These are phyloP conservation scores for Pseudocercospora cruenta DNA, from an alignment of 2,329 filamentous ascomycete species.

Conservation along the genomic window DNA sequence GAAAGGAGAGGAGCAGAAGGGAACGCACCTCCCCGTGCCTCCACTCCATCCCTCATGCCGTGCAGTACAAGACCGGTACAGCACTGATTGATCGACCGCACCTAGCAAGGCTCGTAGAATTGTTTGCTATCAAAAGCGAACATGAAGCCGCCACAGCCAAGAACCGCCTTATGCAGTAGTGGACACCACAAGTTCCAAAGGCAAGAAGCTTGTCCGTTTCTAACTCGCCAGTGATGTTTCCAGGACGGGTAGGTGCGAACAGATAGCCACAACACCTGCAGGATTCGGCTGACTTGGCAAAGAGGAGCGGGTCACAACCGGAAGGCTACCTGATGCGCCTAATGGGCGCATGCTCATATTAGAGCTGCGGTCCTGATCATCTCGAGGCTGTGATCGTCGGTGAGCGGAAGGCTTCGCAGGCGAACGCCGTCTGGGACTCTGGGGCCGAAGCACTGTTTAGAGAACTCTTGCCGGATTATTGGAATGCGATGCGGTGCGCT, in stretches of 20 bases:
- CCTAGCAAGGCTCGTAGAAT: slow-evolving; percentile 8
- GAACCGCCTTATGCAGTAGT: slow-evolving; percentile 7
- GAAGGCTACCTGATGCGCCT: slow-evolving; percentile 6
- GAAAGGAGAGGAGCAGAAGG: background rate
- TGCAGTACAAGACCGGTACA: slow-evolving; percentile 14
- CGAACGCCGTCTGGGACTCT: background rate
- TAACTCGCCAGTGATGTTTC: slow-evolving; percentile 7
- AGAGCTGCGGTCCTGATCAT: slow-evolving; percentile 4
- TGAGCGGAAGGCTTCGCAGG: slow-evolving; percentile 3
- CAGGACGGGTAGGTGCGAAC: slow-evolving; percentile 1
- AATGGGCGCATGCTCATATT: slow-evolving; percentile 12
- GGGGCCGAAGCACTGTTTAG: background rate
- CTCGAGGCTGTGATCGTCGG: slow-evolving; percentile 7
- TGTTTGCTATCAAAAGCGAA: slow-evolving; percentile 17
- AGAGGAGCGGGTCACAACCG: background rate
- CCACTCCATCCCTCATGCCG: slow-evolving; percentile 9
- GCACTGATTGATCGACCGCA: slow-evolving; percentile 11
- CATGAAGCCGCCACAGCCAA: slow-evolving; percentile 22
- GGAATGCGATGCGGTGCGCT: background rate
- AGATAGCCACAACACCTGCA: slow-evolving; percentile 3
- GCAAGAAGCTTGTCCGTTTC: slow-evolving; percentile 10
- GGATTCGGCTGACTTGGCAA: slow-evolving; percentile 6
- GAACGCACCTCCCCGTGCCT: background rate
- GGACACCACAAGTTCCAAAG: background rate
- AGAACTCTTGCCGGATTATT: background rate